Percentiles rank a stretch among this genome's conserved stretches.
Evolutionary conservation across 176 grass and related monocot species (phyloP).

Genomic region (Aechmea fasciata): DNA sequence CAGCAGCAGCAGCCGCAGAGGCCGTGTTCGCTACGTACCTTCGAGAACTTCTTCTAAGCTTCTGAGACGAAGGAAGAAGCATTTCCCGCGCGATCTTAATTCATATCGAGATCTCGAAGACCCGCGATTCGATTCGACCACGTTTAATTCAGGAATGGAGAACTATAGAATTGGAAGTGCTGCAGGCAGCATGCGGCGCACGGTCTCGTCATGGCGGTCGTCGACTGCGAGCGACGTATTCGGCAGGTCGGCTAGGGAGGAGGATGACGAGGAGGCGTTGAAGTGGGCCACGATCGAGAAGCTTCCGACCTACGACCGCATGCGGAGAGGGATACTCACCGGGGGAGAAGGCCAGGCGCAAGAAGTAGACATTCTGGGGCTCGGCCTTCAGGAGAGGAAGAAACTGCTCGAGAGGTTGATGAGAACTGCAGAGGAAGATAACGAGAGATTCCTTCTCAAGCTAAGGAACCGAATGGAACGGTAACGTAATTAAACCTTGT

Average conservation of each 20-base stretch:
- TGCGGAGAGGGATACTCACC: constrained; percentile 64
- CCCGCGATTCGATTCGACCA: too few relatives aligned
- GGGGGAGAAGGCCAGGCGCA: constrained; percentile 4
- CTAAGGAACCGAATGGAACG: constrained; percentile 73
- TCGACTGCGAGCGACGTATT: constrained; percentile 43
- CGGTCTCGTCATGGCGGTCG: constrained; percentile 45
- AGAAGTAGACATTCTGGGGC: constrained; percentile 62
- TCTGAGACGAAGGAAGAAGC: too few relatives aligned
- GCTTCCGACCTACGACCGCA: constrained; percentile 82
- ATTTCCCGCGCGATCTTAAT: too few relatives aligned
- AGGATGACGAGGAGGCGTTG: constrained; percentile 92
- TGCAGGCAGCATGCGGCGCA: constrained; percentile 18
- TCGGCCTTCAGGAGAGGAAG: constrained; percentile 55
- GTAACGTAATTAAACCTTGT: constrained; percentile 19
- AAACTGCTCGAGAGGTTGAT: constrained; percentile 67
- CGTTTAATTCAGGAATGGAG: too few relatives aligned
- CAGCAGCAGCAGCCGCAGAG: too few relatives aligned
- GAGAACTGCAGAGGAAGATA: constrained; percentile 88
- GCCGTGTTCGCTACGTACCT: too few relatives aligned
- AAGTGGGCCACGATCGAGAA: constrained; percentile 92
- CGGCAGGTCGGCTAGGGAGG: constrained; percentile 50
- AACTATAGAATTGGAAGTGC: constrained; percentile 28
- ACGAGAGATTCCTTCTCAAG: constrained; percentile 86
- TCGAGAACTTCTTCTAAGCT: too few relatives aligned
- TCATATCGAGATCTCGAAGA: too few relatives aligned